phyloP scores from a whole-genome alignment of 345 rosid species.

The Abelmoschus esculentus region DNA sequence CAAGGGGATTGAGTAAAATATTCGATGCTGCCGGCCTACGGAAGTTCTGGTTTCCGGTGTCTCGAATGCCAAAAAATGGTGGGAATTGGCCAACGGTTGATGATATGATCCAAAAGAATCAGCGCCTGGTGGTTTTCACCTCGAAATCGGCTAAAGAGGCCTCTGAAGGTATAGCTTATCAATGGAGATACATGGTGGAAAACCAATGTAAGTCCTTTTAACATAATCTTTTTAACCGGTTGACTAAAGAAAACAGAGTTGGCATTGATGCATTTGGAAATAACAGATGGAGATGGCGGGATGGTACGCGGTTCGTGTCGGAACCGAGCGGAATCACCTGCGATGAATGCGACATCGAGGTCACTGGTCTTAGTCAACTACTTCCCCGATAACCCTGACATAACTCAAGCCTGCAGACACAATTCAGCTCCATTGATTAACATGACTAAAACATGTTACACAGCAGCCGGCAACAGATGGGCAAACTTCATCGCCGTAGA shows the following conservation, averaged over 20 bases:
- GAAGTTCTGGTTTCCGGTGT: constrained; percentile 64
- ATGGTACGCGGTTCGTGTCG: constrained; percentile 61
- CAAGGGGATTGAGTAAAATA: constrained; percentile 55
- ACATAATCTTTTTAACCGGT: background rate
- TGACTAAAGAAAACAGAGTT: background rate
- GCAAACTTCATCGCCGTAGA: constrained; percentile 93
- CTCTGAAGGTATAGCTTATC: constrained; percentile 67
- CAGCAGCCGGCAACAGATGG: constrained; percentile 73
- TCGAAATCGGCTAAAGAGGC: constrained; percentile 62
- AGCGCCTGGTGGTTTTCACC: constrained; percentile 72
- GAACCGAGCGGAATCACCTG: constrained; percentile 63
- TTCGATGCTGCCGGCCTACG: constrained; percentile 66
- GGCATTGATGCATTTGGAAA: constrained; percentile 14
- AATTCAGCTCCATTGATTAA: constrained; percentile 70
- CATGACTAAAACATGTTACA: constrained; percentile 45
- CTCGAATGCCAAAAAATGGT: constrained; percentile 77
- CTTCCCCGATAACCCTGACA: constrained; percentile 52
- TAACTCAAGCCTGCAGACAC: constrained; percentile 49
- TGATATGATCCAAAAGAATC: constrained; percentile 60
- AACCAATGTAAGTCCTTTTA: constrained; percentile 60
- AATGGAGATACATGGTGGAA: constrained; percentile 78
- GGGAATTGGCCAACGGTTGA: constrained; percentile 69
- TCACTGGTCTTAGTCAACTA: constrained; percentile 65
- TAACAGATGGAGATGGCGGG: constrained; percentile 71
- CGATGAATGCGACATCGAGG: constrained; percentile 47